phyloP scores from a whole-genome alignment of 2,329 filamentous ascomycete genomes.

The Eurotiales sp. region DNA sequence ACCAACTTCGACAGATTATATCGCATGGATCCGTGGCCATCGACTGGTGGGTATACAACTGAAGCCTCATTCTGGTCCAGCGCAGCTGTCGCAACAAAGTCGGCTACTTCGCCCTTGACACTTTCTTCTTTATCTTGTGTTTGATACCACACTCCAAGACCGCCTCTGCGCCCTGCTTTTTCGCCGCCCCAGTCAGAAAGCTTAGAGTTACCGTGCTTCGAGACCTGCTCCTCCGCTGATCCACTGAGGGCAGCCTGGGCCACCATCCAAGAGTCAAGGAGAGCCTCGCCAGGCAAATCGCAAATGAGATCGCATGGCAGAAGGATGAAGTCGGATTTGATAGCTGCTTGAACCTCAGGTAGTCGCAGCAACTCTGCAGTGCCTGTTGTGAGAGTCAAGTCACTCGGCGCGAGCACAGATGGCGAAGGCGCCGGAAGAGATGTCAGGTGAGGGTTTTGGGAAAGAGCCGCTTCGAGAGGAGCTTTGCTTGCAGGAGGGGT shows the following conservation, averaged over 20 bases:
- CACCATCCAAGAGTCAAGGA: slow-evolving; percentile 91
- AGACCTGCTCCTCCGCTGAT: slow-evolving; percentile 47
- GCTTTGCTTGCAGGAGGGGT: slow-evolving; percentile 43
- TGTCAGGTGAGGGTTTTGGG: slow-evolving; percentile 49
- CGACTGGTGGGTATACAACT: slow-evolving; percentile 53
- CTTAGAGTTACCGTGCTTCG: slow-evolving; percentile 37
- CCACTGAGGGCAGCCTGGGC: slow-evolving; percentile 66
- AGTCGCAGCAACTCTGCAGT: slow-evolving; percentile 85
- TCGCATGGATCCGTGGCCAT: slow-evolving; percentile 58
- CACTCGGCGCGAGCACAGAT: slow-evolving; percentile 73
- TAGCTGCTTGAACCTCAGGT: slow-evolving; percentile 71
- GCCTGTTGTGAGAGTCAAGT: slow-evolving; percentile 76
- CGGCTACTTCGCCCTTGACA: slow-evolving; percentile 86
- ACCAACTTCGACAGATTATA: slow-evolving; percentile 71
- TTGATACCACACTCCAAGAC: slow-evolving; percentile 86
- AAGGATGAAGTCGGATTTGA: slow-evolving; percentile 83
- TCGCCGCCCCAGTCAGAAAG: slow-evolving; percentile 52
- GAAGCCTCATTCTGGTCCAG: slow-evolving; percentile 52
- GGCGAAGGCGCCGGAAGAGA: slow-evolving; percentile 45
- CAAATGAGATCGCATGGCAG: slow-evolving; percentile 92
- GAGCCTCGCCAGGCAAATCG: slow-evolving; percentile 75
- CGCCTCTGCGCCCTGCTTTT: slow-evolving; percentile 64
- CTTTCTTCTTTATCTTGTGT: slow-evolving; percentile 68
- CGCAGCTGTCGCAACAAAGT: slow-evolving; percentile 79
- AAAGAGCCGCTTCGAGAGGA: slow-evolving; percentile 44